Evolutionary conservation across 2,329 filamentous ascomycete genomes (phyloP).

Genomic region (Talaromyces albobiverticillius): DNA sequence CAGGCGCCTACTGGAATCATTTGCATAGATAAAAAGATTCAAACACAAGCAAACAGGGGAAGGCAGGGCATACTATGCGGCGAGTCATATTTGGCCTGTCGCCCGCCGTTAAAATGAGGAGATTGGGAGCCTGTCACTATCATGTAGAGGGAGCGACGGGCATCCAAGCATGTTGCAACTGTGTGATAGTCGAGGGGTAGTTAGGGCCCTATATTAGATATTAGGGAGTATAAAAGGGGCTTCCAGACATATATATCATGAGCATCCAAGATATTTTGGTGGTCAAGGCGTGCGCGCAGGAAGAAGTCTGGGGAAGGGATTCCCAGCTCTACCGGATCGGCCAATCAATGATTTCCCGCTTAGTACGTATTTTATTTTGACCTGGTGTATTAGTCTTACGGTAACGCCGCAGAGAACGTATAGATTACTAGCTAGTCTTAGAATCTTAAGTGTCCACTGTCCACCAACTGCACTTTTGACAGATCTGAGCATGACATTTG

Average conservation of each 20-base stretch:
- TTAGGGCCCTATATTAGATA: background rate
- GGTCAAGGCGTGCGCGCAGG: background rate
- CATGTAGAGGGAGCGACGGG: slow-evolving; percentile 3
- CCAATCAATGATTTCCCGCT: background rate
- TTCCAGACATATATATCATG: no score
- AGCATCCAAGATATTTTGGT: no score
- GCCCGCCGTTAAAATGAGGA: background rate
- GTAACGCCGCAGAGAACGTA: no score
- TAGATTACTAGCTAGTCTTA: no score
- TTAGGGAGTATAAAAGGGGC: background rate
- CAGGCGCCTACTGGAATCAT: no score
- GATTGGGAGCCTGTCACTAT: slow-evolving; percentile 12
- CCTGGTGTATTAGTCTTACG: background rate
- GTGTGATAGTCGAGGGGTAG: background rate
- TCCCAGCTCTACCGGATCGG: background rate
- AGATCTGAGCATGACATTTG: no score
- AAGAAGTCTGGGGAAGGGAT: slow-evolving; percentile 8
- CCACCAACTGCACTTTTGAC: no score
- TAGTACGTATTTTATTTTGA: background rate
- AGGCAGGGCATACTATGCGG: slow-evolving; percentile 34
- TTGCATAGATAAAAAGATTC: no score
- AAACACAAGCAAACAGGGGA: slow-evolving; percentile 5
- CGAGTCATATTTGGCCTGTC: slow-evolving; percentile 33
- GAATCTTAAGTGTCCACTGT: no score
- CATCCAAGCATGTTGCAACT: slow-evolving; percentile 14